Evolutionary conservation across 352 stramenopile genomes (phyloP).

Genomic region (Phytophthora lateralis): DNA sequence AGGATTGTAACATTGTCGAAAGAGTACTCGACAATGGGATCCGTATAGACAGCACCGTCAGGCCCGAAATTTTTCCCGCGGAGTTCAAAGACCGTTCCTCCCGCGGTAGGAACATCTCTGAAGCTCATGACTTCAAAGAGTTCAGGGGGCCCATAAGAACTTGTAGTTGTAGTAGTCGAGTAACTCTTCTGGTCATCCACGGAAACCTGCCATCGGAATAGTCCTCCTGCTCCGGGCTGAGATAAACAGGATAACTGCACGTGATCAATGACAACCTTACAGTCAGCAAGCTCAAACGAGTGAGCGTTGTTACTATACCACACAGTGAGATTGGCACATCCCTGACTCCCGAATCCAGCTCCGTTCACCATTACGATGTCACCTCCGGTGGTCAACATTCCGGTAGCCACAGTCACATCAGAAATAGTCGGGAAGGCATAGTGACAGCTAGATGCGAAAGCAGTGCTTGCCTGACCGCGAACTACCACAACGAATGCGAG

Average conservation of each 20-base stretch:
- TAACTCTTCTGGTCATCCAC: conserved; percentile 44
- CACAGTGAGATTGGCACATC: conserved; percentile 34
- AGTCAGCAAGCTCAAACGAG: conserved; percentile 44
- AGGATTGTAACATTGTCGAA: conserved; percentile 39
- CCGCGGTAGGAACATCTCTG: conserved; percentile 45
- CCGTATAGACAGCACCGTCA: conserved; percentile 45
- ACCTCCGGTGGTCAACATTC: conserved; percentile 39
- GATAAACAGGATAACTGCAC: conserved; percentile 43
- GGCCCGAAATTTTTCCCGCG: conserved; percentile 60
- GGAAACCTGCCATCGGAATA: conserved; percentile 46
- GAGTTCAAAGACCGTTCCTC: conserved; percentile 51
- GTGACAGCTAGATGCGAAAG: conserved; percentile 28
- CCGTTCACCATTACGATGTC: conserved; percentile 47
- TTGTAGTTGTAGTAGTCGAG: conserved; percentile 5
- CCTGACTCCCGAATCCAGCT: conserved; percentile 49
- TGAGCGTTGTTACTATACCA: conserved; percentile 51
- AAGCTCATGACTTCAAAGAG: conserved; percentile 53
- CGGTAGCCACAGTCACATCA: conserved; percentile 5
- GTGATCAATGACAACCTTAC: conserved; percentile 49
- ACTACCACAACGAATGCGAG: conserved; percentile 45
- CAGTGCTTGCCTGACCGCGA: conserved; percentile 38
- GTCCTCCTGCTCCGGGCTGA: conserved; percentile 37
- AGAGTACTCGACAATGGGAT: conserved; percentile 62
- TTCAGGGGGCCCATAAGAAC: conserved; percentile 40
- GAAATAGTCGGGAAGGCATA: conserved; percentile 45